Evolutionary conservation across 2,329 filamentous ascomycete genomes (phyloP).

Genomic region (Pyrenochaeta sp.): DNA sequence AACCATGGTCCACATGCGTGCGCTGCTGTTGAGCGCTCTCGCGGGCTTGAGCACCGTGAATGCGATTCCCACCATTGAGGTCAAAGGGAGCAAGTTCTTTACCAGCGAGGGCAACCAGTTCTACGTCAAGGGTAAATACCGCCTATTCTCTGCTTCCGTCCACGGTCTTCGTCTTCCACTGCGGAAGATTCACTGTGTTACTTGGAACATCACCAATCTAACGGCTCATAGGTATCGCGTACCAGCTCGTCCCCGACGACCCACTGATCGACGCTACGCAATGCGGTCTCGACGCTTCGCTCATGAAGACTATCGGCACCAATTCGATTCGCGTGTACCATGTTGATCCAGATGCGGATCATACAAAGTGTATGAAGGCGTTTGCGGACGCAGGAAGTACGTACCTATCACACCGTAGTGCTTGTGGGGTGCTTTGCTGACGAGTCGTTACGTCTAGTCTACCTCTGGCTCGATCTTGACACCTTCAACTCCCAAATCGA

Average conservation of each 20-base stretch:
- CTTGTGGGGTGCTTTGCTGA: background rate
- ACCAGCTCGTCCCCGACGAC: slow-evolving; percentile 72
- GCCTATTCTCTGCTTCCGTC: background rate
- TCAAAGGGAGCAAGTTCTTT: slow-evolving; percentile 85
- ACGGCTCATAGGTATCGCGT: slow-evolving; percentile 70
- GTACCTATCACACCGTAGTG: background rate
- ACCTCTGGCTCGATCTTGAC: slow-evolving; percentile 84
- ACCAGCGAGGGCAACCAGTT: slow-evolving; percentile 81
- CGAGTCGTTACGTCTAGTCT: slow-evolving; percentile 67
- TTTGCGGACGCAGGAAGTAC: slow-evolving; percentile 69
- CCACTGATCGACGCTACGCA: slow-evolving; percentile 79
- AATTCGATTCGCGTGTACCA: slow-evolving; percentile 91
- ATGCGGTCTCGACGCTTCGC: slow-evolving; percentile 75
- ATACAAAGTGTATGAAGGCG: slow-evolving; percentile 80
- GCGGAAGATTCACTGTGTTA: background rate
- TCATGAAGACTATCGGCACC: slow-evolving; percentile 82
- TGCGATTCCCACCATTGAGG: slow-evolving; percentile 65
- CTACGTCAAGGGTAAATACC: slow-evolving; percentile 75
- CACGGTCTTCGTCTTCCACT: background rate
- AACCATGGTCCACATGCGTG: slow-evolving; percentile 16
- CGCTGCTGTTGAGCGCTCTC: slow-evolving; percentile 24
- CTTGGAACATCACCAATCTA: slow-evolving; percentile 6
- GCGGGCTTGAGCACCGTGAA: slow-evolving; percentile 47
- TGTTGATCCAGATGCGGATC: slow-evolving; percentile 75
- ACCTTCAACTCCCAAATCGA: slow-evolving; percentile 72